These are phyloP conservation scores for Suzukiozyma palmioleophila DNA, from an alignment of 1,139 yeast genomes.

Conservation along the genomic window DNA sequence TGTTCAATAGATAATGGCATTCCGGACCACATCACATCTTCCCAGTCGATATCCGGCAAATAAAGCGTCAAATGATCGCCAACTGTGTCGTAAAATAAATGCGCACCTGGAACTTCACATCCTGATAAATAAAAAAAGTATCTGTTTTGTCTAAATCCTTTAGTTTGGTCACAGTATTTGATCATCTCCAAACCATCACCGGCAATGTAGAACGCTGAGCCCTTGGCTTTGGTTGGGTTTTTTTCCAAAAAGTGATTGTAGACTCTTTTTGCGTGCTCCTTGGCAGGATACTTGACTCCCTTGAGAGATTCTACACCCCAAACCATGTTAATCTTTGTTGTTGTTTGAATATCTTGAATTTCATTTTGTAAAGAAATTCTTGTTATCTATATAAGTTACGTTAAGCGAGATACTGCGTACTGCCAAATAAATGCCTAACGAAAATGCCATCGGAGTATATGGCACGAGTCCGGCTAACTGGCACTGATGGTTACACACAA, in stretches of 20 bases:
- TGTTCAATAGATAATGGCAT: conserved; percentile 67
- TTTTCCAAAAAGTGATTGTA: conserved; percentile 34
- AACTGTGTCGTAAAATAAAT: conserved; percentile 53
- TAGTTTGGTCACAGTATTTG: conserved; percentile 77
- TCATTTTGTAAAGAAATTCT: not conserved
- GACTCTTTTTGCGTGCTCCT: conserved; percentile 57
- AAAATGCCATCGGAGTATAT: not conserved
- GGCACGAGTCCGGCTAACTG: not conserved
- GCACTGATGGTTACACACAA: too few species aligned
- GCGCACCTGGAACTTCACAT: conserved; percentile 75
- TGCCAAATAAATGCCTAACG: too few species aligned
- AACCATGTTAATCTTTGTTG: conserved; percentile 5
- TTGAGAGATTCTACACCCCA: conserved; percentile 16
- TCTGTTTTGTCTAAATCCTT: conserved; percentile 82
- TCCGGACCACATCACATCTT: conserved; percentile 97
- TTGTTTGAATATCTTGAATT: not conserved
- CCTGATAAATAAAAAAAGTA: conserved; percentile 88
- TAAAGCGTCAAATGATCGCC: conserved; percentile 62
- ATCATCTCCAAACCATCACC: conserved; percentile 61
- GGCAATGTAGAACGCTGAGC: conserved; percentile 50
- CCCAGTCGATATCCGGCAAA: conserved; percentile 78
- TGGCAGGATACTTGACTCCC: conserved; percentile 66
- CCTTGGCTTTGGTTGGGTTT: conserved; percentile 13
- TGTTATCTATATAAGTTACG: too few species aligned
- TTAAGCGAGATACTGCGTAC: too few species aligned